Evolutionary conservation across 2,329 filamentous ascomycete species (phyloP), one percentile per base, ranked within the genome.

Genomic region (Colletotrichum sp.): DNA sequence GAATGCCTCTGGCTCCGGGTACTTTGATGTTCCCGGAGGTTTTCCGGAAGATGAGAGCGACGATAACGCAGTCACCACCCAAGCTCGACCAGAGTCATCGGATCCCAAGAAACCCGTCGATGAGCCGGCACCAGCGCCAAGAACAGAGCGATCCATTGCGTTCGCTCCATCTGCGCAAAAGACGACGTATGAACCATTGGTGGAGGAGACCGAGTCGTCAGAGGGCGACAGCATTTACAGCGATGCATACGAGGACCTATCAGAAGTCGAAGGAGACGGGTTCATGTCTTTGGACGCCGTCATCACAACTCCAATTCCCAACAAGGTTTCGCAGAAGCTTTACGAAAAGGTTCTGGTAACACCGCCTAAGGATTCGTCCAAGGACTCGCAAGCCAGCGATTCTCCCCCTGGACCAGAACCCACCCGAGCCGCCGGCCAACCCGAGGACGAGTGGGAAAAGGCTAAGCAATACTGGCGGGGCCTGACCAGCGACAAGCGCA

Each of bases 271-370:
- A 52, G 90, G 89, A 3, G 90, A 91, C 63, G 94, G 93, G 0
- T 96, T 95, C 80, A 88, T 92, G 80, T 96, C 94, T 6, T 87
- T 96, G 9, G 90, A 96, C 82, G 94, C 94, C 13, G 90, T 96
- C 11, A 89, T 39, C 79, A 81, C 62, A 61, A 79, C 62, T 59
- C 79, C 62, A 66, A 81, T 79, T 32, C 75, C 77, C 11, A 78
- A 77, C n/a, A 75, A 77, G 59, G 59, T 61, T 25, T 74, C n/a
- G 34, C 76, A 71, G 44, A 77, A 52, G 66, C 74, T 78, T 1
- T 73, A 75, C 32, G 72, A 77, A 15, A 71, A 78, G 36, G 78
- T 69, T 9, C 27, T 74, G 22, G 32, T 64, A 27, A 27, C 55
- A 4, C 29, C 73, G 1, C 32, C 63, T 25, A 68, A 61, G 8